Evolutionary conservation across 1,139 yeast genomes (phyloP).

Genomic region (Kurtzmaniella quercitrusa): DNA sequence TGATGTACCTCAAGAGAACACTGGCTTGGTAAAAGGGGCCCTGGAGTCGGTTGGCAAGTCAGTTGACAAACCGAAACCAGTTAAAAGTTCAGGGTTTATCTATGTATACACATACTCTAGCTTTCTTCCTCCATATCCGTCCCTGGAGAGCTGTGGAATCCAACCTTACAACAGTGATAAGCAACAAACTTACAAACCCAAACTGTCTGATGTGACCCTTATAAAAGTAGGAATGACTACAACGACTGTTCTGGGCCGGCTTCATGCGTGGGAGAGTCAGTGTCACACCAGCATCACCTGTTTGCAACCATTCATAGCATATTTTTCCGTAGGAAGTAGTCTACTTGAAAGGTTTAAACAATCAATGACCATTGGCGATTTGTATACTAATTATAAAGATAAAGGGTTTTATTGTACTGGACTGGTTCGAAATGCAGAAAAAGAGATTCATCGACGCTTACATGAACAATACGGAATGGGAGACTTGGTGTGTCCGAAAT

Average conservation of each 20-base stretch:
- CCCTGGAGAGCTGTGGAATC: conserved; percentile 27
- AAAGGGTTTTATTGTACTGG: conserved; percentile 30
- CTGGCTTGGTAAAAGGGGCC: too few species aligned
- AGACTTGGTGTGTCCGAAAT: conserved; percentile 37
- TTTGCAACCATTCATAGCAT: conserved; percentile 24
- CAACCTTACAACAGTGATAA: conserved; percentile 18
- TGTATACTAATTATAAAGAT: conserved; percentile 9
- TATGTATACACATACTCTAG: conserved; percentile 50
- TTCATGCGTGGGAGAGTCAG: conserved; percentile 52
- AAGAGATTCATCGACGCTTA: conserved; percentile 34
- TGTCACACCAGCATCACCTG: conserved; percentile 44
- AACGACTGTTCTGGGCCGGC: conserved; percentile 36
- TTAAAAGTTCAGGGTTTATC: conserved; percentile 34
- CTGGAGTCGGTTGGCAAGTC: too few species aligned
- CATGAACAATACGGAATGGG: conserved; percentile 40
- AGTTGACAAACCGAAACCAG: conserved; percentile 2
- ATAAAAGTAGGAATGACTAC: conserved; percentile 58
- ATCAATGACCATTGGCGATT: conserved; percentile 3
- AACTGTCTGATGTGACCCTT: conserved; percentile 33
- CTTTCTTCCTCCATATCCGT: conserved; percentile 22
- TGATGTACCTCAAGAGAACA: neutral
- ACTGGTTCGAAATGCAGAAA: conserved; percentile 33
- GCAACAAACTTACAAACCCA: conserved; percentile 37
- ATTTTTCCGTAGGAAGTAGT: conserved; percentile 5
- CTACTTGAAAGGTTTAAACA: conserved; percentile 9